A percentile compares a stretch with the other conserved stretches of the same genome.
phyloP scores from a whole-genome alignment of 2,329 filamentous ascomycete species.

The Diaporthe citrichinensis region DNA sequence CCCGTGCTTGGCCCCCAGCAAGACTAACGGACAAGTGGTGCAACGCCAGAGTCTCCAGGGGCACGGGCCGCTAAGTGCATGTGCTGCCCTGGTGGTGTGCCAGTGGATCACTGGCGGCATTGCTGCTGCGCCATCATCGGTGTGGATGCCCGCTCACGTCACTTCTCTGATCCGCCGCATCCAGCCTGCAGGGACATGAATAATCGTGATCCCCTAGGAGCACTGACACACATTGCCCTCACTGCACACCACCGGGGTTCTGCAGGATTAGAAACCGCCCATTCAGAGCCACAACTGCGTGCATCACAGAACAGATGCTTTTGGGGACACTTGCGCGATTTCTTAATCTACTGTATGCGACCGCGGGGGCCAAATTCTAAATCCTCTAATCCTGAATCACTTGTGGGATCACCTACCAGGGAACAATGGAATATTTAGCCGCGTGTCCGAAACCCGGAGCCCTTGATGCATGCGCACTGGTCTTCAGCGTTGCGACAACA shows the following conservation, averaged over 20 bases:
- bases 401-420: conserved; percentile 12
- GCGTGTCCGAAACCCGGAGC: neutral
- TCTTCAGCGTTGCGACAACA: neutral
- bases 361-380: neutral
- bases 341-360: conserved; percentile 14
- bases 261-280: neutral
- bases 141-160: conserved; percentile 27
- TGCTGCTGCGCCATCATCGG: conserved; percentile 21
- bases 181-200: conserved; percentile 14
- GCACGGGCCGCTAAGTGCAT: conserved; percentile 19
- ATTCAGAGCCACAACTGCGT: neutral
- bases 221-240: neutral
- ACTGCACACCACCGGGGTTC: neutral
- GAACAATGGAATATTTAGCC: neutral
- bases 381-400: conserved; percentile 23
- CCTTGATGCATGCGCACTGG: neutral
- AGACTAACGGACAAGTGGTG: conserved; percentile 22
- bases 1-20: conserved; percentile 24
- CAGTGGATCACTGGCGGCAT: neutral
- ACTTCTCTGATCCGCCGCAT: neutral
- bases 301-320: neutral
- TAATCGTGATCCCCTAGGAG: neutral
- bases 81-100: conserved; percentile 9
- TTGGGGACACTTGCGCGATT: conserved; percentile 23
- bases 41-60: conserved; percentile 21